Evolutionary conservation across 768 basidiomycete genomes (phyloP), one percentile per base, ranked within the genome.

Genomic region (Suillus weaverae): DNA sequence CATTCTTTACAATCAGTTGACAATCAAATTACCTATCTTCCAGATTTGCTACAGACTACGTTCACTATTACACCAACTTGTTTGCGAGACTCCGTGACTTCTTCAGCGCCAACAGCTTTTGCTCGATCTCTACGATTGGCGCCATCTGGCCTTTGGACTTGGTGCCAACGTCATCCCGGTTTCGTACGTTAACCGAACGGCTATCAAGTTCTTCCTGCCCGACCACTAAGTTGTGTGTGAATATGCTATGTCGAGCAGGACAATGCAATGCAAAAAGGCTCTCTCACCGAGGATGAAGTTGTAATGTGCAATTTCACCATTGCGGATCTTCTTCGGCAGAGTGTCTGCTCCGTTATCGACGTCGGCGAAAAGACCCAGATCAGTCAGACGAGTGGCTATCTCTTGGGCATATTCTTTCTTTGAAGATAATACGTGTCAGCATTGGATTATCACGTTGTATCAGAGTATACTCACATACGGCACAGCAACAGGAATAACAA

Each of bases 261-360:
- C 35, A 51, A 13, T 30, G 9, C 41, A 33, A n/a, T 32, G 16
- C 32, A 26, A 16, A n/a, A 46, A 48, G 39, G 53, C 22, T 26
- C 20, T 77, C 89, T 62, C 66, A 97, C 96, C 95, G 68, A 99
- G 84, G 70, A 98, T 94, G 75, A 97, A 98, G 79, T 99, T 99
- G 80, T 97, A 97, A 76, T 98, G 97, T 38, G 95, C 93, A 68
- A 97, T 87, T 80, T 99, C 96, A 26, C 93, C 96, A 74, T 99
- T 98, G 35, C 96, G 86, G 72, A 99, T 94, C 84, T 98, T 99
- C 86, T 99, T 99, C 65, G 87, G 90, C 33, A 99, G 85, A 0
- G 97, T 99, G 72, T 97, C 90, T 48, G 90, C 88, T 41, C 92
- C 89, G 68, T 96, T 89, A 77, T 99, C 97, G 20, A 94, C 94